Base-by-base conservation (phyloP, 768 basidiomycete species). In the Naematelia aurantialba region DNA sequence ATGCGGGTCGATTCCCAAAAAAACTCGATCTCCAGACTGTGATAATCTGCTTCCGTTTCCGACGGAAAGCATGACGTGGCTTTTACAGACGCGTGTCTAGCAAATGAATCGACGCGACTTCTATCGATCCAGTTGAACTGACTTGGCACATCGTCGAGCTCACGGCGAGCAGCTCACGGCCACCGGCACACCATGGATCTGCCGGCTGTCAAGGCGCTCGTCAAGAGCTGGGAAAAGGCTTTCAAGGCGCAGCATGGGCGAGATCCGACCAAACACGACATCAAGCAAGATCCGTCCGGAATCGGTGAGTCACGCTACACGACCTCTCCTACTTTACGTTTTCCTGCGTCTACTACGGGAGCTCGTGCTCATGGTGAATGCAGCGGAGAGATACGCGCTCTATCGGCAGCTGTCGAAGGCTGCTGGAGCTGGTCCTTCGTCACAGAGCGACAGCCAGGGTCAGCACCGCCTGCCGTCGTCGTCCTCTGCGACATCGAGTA, bases 151-250 rank as follows among this genome's bases (percentile, higher is more conserved):
- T 39, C 17, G 34, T 39, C 34, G 34, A 39, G n/a, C n/a, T n/a
- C n/a, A n/a, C n/a, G n/a, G n/a, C n/a, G n/a, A n/a, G n/a, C n/a
- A n/a, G n/a, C n/a, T n/a, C n/a, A n/a, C n/a, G n/a, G n/a, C n/a
- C n/a, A n/a, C n/a, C n/a, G n/a, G n/a, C n/a, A n/a, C n/a, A n/a
- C n/a, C 25, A 66, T 67, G 65, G 69, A 72, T 39, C 56, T 75
- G 44, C 29, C 65, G 1, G 34, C 60, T 4, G 72, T 79, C 46
- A 77, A 77, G 51, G 67, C 76, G 2, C 68, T 75, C 30, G 73
- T 80, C 63, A 80, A 80, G 50, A 51, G 70, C 22, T 80, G 76
- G 75, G 79, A 80, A 60, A 66, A 69, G 22, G 17, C 58, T 2
- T 80, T 80, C 65, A 72, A 71, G 31, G 49, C 67, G 0, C 53